These are phyloP conservation scores for Cladosporium cucumerinum DNA, from an alignment of 2,329 filamentous ascomycete genomes.

Conservation along the genomic window DNA sequence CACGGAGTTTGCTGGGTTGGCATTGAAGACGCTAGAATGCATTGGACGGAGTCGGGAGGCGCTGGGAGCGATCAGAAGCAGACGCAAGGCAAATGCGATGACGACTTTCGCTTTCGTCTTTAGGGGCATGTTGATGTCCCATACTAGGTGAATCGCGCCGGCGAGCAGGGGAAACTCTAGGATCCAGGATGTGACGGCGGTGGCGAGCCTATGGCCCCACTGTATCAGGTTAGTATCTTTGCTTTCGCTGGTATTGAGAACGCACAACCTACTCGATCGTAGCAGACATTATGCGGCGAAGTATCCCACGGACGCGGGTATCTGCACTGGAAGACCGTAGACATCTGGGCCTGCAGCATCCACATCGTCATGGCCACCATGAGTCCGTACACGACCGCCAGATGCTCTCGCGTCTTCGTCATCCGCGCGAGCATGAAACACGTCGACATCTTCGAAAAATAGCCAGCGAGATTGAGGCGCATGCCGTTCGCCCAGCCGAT, in stretches of 20 bases:
- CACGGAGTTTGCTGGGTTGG: slow-evolving; percentile 18
- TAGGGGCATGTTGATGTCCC: slow-evolving; percentile 27
- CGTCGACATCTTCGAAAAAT: slow-evolving; percentile 27
- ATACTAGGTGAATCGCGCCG: slow-evolving; percentile 26
- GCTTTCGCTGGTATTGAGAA: not conserved
- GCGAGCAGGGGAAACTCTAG: slow-evolving; percentile 25
- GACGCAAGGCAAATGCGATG: slow-evolving; percentile 25
- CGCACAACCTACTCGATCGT: slow-evolving; percentile 16
- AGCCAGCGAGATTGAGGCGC: slow-evolving; percentile 21
- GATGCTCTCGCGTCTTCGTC: slow-evolving; percentile 20
- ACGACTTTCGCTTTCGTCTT: slow-evolving; percentile 25
- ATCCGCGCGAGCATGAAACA: slow-evolving; percentile 29
- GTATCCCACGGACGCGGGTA: slow-evolving; percentile 27
- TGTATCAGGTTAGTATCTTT: not conserved
- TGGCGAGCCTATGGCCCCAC: slow-evolving; percentile 23
- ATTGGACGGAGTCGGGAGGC: not conserved
- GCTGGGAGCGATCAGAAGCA: slow-evolving; percentile 20
- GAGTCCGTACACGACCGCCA: slow-evolving; percentile 22
- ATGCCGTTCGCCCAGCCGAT: slow-evolving; percentile 22
- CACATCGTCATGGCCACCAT: slow-evolving; percentile 19
- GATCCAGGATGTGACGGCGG: slow-evolving; percentile 20
- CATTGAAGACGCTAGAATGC: slow-evolving; percentile 4
- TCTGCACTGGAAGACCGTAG: slow-evolving; percentile 25
- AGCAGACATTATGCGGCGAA: slow-evolving; percentile 18
- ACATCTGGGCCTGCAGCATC: slow-evolving; percentile 19